Evolutionary conservation across 1,284 basidiomycete species (phyloP).

Genomic region (Calocybe gambosa): DNA sequence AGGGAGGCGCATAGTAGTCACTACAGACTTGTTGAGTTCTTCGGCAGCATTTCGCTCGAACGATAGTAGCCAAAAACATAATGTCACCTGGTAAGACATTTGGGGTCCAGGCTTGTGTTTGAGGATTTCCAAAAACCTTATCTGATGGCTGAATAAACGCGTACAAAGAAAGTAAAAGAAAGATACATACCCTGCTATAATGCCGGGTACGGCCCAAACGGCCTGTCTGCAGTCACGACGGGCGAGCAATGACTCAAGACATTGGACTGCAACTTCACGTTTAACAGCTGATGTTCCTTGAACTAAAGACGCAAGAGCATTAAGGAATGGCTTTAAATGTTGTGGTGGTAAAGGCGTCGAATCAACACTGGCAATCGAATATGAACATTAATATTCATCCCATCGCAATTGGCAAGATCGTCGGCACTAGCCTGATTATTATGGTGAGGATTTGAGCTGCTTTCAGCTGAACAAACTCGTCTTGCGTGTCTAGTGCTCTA

Average conservation of each 20-base stretch:
- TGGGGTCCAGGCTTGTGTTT: constrained; percentile 79
- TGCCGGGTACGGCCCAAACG: constrained; percentile 64
- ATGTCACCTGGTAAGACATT: constrained; percentile 90
- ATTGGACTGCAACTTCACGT: constrained; percentile 87
- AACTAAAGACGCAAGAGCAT: constrained; percentile 57
- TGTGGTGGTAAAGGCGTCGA: constrained; percentile 45
- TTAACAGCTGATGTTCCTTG: constrained; percentile 61
- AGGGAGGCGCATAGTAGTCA: neutral
- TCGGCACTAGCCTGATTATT: constrained; percentile 58
- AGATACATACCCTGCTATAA: constrained; percentile 52
- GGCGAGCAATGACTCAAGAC: constrained; percentile 81
- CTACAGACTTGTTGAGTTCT: constrained; percentile 71
- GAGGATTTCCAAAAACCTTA: constrained; percentile 65
- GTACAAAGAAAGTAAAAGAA: neutral
- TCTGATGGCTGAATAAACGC: constrained; percentile 32
- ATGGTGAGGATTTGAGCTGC: constrained; percentile 85
- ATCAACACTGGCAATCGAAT: constrained; percentile 42
- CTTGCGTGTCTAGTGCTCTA: constrained; percentile 79
- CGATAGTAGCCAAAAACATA: constrained; percentile 91
- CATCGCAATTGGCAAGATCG: neutral
- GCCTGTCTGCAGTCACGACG: constrained; percentile 72
- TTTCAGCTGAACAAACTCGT: constrained; percentile 92
- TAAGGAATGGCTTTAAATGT: constrained; percentile 64
- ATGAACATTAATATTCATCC: neutral
- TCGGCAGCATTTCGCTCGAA: constrained; percentile 85